These are phyloP conservation scores for Backusella tarrabulga DNA, from an alignment of 192 early-diverging fungal species.

Conservation along the genomic window DNA sequence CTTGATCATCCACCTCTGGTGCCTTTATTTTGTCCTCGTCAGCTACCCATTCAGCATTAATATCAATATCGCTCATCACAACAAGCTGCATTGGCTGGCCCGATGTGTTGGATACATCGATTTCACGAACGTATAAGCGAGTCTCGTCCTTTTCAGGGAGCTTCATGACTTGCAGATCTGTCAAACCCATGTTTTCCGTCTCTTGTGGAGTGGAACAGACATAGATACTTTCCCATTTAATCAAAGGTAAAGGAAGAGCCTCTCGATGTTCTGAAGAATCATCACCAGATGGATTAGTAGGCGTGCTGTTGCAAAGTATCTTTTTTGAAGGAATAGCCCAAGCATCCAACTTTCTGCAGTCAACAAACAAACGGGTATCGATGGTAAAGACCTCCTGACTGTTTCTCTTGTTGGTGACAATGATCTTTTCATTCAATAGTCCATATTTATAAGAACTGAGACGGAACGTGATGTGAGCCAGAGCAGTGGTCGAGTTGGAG, in stretches of 20 bases:
- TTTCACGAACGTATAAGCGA: slow-evolving; percentile 19
- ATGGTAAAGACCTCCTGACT: slow-evolving; percentile 58
- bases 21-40: slow-evolving; percentile 10
- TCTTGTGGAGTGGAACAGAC: slow-evolving; percentile 22
- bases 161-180: slow-evolving; percentile 12
- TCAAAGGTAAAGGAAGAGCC: slow-evolving; percentile 31
- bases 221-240: slow-evolving; percentile 58
- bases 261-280: slow-evolving; percentile 26
- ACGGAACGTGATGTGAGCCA: slow-evolving; percentile 54
- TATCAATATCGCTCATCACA: slow-evolving; percentile 43
- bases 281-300: slow-evolving; percentile 11
- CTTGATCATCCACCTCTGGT: background rate
- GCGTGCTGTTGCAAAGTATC: slow-evolving; percentile 3
- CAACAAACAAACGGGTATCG: slow-evolving; percentile 70
- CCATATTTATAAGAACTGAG: slow-evolving; percentile 57
- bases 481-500: slow-evolving; percentile 28
- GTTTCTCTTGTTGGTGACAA: slow-evolving; percentile 74
- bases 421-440: slow-evolving; percentile 56
- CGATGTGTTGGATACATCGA: slow-evolving; percentile 46
- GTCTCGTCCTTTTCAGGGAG: slow-evolving; percentile 14
- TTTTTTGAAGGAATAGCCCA: slow-evolving; percentile 16
- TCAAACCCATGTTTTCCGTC: background rate
- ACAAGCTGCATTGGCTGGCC: slow-evolving; percentile 54
- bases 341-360: slow-evolving; percentile 43
- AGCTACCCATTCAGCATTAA: slow-evolving; percentile 44